A percentile compares a stretch with the other conserved stretches of the same genome.
phyloP scores from a whole-genome alignment of 495 filamentous ascomycete genomes.

The Neurospora pannonica region DNA sequence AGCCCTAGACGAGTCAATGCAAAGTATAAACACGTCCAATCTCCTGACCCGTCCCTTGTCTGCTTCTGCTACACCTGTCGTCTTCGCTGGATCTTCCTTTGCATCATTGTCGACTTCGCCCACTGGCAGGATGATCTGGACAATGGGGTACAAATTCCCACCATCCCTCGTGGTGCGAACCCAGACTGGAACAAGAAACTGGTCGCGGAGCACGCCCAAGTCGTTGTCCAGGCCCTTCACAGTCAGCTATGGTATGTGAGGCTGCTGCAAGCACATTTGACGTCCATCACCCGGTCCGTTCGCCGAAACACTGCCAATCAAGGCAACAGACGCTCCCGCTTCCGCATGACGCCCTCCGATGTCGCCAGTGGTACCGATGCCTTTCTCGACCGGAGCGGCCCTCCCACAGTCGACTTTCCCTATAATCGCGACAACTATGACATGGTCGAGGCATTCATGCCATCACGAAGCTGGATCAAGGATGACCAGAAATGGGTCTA shows the following conservation, averaged over 20 bases:
- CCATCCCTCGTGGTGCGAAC: slow-evolving; percentile 32
- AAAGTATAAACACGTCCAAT: slow-evolving; percentile 37
- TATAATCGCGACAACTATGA: slow-evolving; percentile 46
- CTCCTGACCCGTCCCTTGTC: slow-evolving; percentile 26
- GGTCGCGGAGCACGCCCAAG: slow-evolving; percentile 23
- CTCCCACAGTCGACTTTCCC: slow-evolving; percentile 39
- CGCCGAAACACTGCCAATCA: slow-evolving; percentile 37
- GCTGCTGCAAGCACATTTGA: slow-evolving; percentile 42
- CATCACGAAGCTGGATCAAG: slow-evolving; percentile 35
- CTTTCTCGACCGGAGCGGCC: slow-evolving; percentile 38
- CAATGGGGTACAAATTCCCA: slow-evolving; percentile 39
- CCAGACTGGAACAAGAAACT: slow-evolving; percentile 40
- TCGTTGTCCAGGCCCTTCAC: slow-evolving; percentile 32
- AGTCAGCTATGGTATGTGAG: slow-evolving; percentile 39
- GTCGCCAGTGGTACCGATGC: slow-evolving; percentile 29
- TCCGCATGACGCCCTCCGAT: slow-evolving; percentile 39
- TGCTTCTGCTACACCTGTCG: slow-evolving; percentile 47
- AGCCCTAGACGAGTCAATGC: slow-evolving; percentile 27
- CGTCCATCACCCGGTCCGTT: slow-evolving; percentile 40
- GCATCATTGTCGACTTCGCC: slow-evolving; percentile 42
- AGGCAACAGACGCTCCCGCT: slow-evolving; percentile 36
- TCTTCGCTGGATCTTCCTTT: slow-evolving; percentile 43
- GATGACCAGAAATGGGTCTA: slow-evolving; percentile 33
- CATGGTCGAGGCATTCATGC: slow-evolving; percentile 41
- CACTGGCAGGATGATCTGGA: slow-evolving; percentile 45